phyloP scores from a whole-genome alignment of 208 protist genomes.

The Trypanosoma grayi region DNA sequence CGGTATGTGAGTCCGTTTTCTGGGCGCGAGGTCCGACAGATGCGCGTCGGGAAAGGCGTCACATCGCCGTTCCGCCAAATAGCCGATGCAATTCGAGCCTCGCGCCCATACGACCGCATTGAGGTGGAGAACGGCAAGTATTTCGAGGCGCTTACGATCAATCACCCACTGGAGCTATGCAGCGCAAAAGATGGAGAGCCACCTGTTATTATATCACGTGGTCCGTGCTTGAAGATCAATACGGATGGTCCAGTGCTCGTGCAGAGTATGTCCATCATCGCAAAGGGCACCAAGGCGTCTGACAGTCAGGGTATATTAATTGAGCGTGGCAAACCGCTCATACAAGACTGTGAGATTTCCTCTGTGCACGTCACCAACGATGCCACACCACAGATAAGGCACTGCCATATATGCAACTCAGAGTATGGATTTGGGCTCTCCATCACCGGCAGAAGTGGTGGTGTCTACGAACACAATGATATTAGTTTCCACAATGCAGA shows the following conservation, averaged over 20 bases:
- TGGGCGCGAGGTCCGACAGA: conserved; percentile 20
- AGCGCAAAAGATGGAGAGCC: conserved; percentile 32
- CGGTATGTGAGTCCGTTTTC: conserved; percentile 32
- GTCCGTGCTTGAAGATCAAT: conserved; percentile 36
- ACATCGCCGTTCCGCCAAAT: conserved; percentile 34
- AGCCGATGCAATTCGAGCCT: conserved; percentile 34
- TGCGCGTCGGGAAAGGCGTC: conserved; percentile 38
- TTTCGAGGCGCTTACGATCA: conserved; percentile 36
- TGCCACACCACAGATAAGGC: conserved; percentile 24
- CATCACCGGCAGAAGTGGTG: conserved; percentile 27
- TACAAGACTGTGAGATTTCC: conserved; percentile 38
- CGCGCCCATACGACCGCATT: conserved; percentile 42
- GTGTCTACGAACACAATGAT: conserved; percentile 38
- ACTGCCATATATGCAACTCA: conserved; percentile 37
- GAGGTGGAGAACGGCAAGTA: conserved; percentile 50
- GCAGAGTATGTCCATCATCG: conserved; percentile 24
- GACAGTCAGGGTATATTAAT: conserved; percentile 35
- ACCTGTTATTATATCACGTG: conserved; percentile 30
- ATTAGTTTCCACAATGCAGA: conserved; percentile 38
- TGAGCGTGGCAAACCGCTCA: conserved; percentile 31
- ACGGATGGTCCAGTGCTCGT: conserved; percentile 32
- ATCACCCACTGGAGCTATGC: conserved; percentile 35
- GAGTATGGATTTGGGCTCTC: conserved; percentile 30
- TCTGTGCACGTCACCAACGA: conserved; percentile 38
- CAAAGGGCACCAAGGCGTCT: conserved; percentile 28